These are phyloP conservation scores for Pestalotiopsis sp. DNA, from an alignment of 2,329 filamentous ascomycete species.

Conservation along the genomic window DNA sequence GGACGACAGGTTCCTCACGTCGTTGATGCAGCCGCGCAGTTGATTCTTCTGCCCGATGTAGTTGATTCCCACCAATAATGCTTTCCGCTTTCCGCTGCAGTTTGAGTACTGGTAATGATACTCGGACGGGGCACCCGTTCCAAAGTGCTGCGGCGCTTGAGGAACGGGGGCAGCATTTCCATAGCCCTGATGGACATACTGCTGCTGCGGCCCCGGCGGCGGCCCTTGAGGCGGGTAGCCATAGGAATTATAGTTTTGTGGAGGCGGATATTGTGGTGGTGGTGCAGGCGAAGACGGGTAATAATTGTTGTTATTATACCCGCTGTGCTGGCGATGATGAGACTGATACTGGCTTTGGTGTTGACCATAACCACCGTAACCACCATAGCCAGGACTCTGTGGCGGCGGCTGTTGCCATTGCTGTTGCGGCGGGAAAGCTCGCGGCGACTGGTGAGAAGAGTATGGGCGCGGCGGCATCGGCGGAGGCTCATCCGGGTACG, in stretches of 20 bases:
- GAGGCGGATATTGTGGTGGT: slow-evolving; percentile 37
- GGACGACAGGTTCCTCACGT: slow-evolving; percentile 74
- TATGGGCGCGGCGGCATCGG: not conserved
- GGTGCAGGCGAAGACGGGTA: not conserved
- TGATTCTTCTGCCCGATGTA: slow-evolving; percentile 75
- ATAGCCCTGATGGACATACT: slow-evolving; percentile 13
- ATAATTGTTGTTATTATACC: not conserved
- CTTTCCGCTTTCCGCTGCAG: slow-evolving; percentile 73
- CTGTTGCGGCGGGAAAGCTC: not conserved
- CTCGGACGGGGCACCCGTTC: slow-evolving; percentile 67
- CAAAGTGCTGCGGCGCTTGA: slow-evolving; percentile 57
- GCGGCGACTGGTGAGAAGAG: not conserved
- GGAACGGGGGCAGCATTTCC: slow-evolving; percentile 40
- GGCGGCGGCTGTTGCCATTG: slow-evolving; percentile 14
- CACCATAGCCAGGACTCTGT: not conserved
- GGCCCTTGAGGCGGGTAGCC: slow-evolving; percentile 39
- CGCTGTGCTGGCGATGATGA: slow-evolving; percentile 9
- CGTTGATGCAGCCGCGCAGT: slow-evolving; percentile 79
- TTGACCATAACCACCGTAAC: not conserved
- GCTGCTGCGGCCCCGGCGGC: slow-evolving; percentile 25
- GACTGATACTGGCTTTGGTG: not conserved
- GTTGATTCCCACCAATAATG: slow-evolving; percentile 79
- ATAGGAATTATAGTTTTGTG: slow-evolving; percentile 47
- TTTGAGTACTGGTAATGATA: slow-evolving; percentile 79
- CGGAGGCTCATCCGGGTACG: not conserved